Conservation (phyloP, 805 yeast genomes). For the Grigorovia yakushimaensis region DNA sequence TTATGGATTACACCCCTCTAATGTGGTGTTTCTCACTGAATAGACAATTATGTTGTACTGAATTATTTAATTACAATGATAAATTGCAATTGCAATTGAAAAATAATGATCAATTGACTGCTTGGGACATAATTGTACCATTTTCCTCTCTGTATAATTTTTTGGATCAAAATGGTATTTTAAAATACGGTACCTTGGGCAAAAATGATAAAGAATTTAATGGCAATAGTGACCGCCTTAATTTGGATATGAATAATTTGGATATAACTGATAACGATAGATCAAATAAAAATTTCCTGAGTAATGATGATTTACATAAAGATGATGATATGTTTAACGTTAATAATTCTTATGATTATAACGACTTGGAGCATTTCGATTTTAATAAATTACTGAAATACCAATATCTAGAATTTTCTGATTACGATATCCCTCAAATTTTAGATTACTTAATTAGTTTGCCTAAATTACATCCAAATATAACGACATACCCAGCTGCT, state of each 20-base stretch:
- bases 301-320: not conserved
- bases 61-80: conserved; percentile 54
- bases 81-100: conserved; percentile 38
- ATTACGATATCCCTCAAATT: conserved; percentile 64
- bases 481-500: conserved; percentile 52
- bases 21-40: conserved; percentile 80
- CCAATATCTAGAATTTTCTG: conserved; percentile 54
- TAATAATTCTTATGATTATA: not conserved
- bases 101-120: conserved; percentile 28
- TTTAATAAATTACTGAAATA: conserved; percentile 45
- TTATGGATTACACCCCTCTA: conserved; percentile 53
- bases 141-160: conserved; percentile 49
- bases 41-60: conserved; percentile 43
- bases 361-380: conserved; percentile 33
- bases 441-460: conserved; percentile 50
- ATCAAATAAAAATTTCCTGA: not conserved
- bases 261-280: no score
- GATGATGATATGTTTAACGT: conserved; percentile 4
- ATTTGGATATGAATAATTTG: no score
- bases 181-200: conserved; percentile 14
- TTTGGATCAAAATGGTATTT: conserved; percentile 43
- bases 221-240: no score
- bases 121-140: conserved; percentile 48
- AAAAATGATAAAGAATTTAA: no score
- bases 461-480: conserved; percentile 43